Conservation (phyloP, 1,139 yeast genomes). For the Tardiomyces blankii region DNA sequence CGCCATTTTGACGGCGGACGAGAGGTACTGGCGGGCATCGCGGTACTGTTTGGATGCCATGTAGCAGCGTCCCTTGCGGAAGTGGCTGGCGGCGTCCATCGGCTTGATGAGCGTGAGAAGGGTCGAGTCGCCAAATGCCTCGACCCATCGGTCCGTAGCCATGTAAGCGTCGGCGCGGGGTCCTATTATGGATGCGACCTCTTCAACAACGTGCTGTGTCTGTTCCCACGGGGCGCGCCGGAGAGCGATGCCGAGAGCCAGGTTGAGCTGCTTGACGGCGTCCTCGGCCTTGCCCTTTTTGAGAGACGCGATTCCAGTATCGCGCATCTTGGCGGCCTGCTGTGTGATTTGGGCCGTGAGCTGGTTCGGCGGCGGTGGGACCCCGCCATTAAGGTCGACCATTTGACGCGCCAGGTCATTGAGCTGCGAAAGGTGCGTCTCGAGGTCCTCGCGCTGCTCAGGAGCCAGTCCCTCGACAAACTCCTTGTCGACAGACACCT, state of each 20-base stretch:
- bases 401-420: slow-evolving; percentile 46
- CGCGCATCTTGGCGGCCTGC: slow-evolving; percentile 64
- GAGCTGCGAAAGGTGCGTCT: slow-evolving; percentile 47
- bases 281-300: slow-evolving; percentile 54
- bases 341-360: slow-evolving; percentile 34
- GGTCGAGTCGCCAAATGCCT: slow-evolving; percentile 77
- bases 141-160: slow-evolving; percentile 49
- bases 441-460: slow-evolving; percentile 22
- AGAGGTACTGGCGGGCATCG: slow-evolving; percentile 65
- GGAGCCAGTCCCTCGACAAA: slow-evolving; percentile 8
- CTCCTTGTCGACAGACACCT: slow-evolving; percentile 20
- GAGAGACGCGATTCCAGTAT: slow-evolving; percentile 56
- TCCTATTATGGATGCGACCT: slow-evolving; percentile 58
- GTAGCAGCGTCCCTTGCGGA: slow-evolving; percentile 71
- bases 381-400: slow-evolving; percentile 48
- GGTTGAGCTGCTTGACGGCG: slow-evolving; percentile 58
- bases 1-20: slow-evolving; percentile 52
- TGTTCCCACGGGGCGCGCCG: slow-evolving; percentile 83
- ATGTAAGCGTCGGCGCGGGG: slow-evolving; percentile 79
- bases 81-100: slow-evolving; percentile 61
- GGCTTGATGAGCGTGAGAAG: slow-evolving; percentile 57
- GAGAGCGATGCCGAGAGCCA: slow-evolving; percentile 74
- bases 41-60: slow-evolving; percentile 57
- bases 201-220: slow-evolving; percentile 70
- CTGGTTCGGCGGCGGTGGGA: slow-evolving; percentile 54